These are phyloP conservation scores for Schoenoplectus tabernaemontani DNA, from an alignment of 202 grass and related monocot genomes.

Conservation along the genomic window DNA sequence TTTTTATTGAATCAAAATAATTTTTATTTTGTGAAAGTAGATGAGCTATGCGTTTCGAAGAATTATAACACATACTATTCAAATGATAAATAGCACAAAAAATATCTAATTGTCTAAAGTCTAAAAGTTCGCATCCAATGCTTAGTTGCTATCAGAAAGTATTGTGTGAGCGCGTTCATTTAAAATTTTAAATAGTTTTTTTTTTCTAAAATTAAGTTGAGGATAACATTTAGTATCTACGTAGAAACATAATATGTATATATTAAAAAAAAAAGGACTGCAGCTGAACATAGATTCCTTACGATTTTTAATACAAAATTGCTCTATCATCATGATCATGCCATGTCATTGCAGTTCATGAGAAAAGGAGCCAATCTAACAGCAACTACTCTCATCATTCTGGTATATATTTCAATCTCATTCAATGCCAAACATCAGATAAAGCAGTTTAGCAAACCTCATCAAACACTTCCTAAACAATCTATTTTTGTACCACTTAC, in stretches of 20 bases:
- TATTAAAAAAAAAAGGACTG: too few relatives aligned
- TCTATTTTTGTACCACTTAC: neutral
- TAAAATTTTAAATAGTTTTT: neutral
- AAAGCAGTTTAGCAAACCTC: conserved; percentile 13
- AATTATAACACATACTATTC: too few relatives aligned
- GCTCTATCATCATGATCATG: neutral
- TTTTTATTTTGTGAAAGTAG: too few relatives aligned
- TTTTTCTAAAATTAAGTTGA: neutral
- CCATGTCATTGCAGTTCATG: neutral
- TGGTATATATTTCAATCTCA: neutral
- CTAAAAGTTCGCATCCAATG: neutral
- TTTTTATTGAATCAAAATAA: too few relatives aligned
- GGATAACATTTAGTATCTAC: neutral
- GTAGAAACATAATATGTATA: neutral
- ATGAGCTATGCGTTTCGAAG: too few relatives aligned
- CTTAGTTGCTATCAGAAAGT: neutral
- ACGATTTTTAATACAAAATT: neutral
- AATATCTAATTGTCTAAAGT: neutral
- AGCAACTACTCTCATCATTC: neutral
- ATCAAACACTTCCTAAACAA: conserved; percentile 20
- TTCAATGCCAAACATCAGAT: neutral
- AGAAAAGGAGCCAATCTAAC: neutral
- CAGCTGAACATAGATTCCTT: too few relatives aligned
- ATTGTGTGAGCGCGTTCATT: neutral
- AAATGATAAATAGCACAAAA: neutral